Percentiles rank a stretch among this genome's conserved stretches.
phyloP scores from a whole-genome alignment of 1,139 yeast genomes.

The Blastobotrys capitulatus region DNA sequence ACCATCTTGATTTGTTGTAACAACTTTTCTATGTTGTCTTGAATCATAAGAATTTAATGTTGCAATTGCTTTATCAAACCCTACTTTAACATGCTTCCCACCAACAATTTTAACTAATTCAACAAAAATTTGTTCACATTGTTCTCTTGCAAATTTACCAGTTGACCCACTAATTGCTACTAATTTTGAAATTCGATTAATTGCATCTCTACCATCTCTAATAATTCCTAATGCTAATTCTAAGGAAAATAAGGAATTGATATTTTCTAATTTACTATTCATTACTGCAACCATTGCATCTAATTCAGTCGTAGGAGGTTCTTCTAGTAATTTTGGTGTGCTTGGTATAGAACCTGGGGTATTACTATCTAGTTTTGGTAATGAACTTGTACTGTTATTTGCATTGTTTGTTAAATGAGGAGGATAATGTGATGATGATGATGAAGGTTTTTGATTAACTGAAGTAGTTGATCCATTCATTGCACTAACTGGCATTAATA shows the following conservation, averaged over 20 bases:
- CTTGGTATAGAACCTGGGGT: constrained; percentile 8
- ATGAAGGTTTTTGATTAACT: constrained; percentile 2
- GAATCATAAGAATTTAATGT: constrained; percentile 72
- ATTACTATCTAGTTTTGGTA: too few relatives aligned
- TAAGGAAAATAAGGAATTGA: constrained; percentile 38
- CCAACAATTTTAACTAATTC: constrained; percentile 63
- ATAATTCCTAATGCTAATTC: constrained; percentile 40
- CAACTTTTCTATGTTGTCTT: constrained; percentile 38
- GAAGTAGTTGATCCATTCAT: constrained; percentile 12
- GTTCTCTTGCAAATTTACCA: constrained; percentile 30
- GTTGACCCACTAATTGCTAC: constrained; percentile 27
- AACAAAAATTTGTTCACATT: constrained; percentile 57
- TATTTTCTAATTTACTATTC: constrained; percentile 37
- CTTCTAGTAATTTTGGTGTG: not conserved
- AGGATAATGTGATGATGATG: not conserved
- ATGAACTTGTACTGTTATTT: not conserved
- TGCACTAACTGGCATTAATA: constrained; percentile 35
- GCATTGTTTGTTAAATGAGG: not conserved
- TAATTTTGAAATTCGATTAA: constrained; percentile 35
- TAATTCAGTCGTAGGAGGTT: constrained; percentile 37
- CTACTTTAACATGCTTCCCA: constrained; percentile 65
- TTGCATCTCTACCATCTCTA: constrained; percentile 35
- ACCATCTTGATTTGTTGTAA: constrained; percentile 18
- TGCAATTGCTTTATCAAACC: constrained; percentile 73
- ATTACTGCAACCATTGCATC: constrained; percentile 43